Conservation (phyloP, 345 rosid genomes). For the Sonneratia alba region DNA sequence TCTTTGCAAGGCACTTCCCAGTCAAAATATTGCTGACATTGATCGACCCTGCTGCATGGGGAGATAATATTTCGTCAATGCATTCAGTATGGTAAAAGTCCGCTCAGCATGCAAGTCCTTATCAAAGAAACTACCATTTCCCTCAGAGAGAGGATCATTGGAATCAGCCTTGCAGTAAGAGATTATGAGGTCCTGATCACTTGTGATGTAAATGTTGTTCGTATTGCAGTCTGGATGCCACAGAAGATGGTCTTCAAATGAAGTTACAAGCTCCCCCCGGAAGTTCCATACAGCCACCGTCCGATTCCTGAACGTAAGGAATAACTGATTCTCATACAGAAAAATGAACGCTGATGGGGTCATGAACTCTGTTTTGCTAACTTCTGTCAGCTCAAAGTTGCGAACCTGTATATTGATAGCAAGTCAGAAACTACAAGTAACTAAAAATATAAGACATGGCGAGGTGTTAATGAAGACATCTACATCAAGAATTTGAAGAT, state of each 20-base stretch:
- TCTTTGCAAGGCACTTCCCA: constrained; percentile 53
- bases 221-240: constrained; percentile 73
- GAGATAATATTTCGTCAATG: neutral
- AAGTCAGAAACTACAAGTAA: constrained; percentile 6
- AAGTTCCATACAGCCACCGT: constrained; percentile 67
- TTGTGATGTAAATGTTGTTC: constrained; percentile 55
- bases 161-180: constrained; percentile 62
- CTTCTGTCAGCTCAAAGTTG: constrained; percentile 34
- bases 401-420: constrained; percentile 23
- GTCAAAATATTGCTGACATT: constrained; percentile 48
- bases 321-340: constrained; percentile 38
- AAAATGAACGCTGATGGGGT: constrained; percentile 45
- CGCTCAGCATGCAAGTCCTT: neutral
- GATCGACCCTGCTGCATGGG: constrained; percentile 50
- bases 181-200: constrained; percentile 55
- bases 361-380: constrained; percentile 36
- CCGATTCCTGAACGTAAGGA: constrained; percentile 37
- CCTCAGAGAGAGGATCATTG: constrained; percentile 35
- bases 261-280: constrained; percentile 45
- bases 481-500: constrained; percentile 50
- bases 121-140: constrained; percentile 29
- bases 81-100: neutral
- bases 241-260: constrained; percentile 45
- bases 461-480: constrained; percentile 3
- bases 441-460: neutral